Base-by-base conservation (phyloP, 306 rosid genomes). In the Malus sylvestris region DNA sequence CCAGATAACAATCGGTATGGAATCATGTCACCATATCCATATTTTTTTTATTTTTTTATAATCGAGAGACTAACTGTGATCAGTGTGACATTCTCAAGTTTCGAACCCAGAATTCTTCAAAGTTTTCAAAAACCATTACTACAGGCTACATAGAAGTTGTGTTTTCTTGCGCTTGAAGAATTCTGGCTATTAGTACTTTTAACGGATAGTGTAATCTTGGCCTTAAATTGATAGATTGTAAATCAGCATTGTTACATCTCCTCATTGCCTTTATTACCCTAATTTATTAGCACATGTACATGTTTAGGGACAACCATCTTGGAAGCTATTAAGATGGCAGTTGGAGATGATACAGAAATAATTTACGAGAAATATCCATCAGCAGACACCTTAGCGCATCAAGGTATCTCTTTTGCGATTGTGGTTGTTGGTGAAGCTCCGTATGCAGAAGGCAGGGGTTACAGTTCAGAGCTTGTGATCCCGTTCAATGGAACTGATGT, bases 361-460 rank as follows among this genome's bases (percentile, higher is more conserved):
- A 81, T 91, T 49, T 88, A 88, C 25, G 82, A 86, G 80, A 57
- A 72, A 70, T 1, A 63, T 78, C 98, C 91, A 59, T 91, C 92
- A 15, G 49, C 65, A 58, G 82, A 70, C 19, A 89, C 90, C 59
- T 72, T 93, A 78, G 84, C 84, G 60, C 55, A 42, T 14, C 49
- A 72, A 6, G 89, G 91, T 35, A 71, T 93, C 73, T 86, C 93
- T 68, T 93, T 75, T n/a, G 93, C 97, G 23, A 88, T 93, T 46
- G 87, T 93, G 59, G 98, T 76, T 35, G 90, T 93, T 75, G 98
- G 98, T n/a, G 97, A 93, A 81, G 77, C 46, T 46, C 91, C 98
- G 9, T 94, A 90, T 73, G 97, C 96, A 18, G 97, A 90, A 84
- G 60, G 70, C 71, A 46, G 66, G 1, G 97, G 98, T 35, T 94